Evolutionary conservation across 1,284 basidiomycete species (phyloP), one percentile per base, ranked within the genome.

Genomic region (Apiotrichum gracile): DNA sequence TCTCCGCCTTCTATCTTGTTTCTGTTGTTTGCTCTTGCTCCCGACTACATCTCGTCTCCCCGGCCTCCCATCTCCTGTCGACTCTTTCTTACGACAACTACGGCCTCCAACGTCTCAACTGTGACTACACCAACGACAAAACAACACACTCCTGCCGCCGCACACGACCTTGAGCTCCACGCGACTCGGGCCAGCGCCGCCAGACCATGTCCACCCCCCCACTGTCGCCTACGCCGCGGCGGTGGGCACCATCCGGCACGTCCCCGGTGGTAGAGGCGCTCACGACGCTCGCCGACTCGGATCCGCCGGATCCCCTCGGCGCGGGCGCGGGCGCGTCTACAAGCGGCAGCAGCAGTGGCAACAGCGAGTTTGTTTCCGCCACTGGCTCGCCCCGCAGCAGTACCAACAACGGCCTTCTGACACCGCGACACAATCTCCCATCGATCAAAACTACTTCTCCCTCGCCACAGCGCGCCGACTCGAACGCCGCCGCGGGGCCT

Each of bases 361-460:
- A 24, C 39, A 40, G 39, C 17, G 34, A 48, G 4, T 24, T 21
- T 38, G 37, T 10, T 16, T 10, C 8, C 29, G 29, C 8, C 29
- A 8, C 29, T 13, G 29, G 33, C 33, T 34, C 37, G 37, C 10
- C 6, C 10, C 37, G 4, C 41, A 29, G 61, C 25, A 55, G n/a
- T n/a, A n/a, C n/a, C n/a, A n/a, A n/a, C n/a, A n/a, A n/a, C 25
- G 24, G 61, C 29, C 55, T 55, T 44, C 63, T 51, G 39, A 55
- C 39, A 38, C 49, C 24, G 47, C 65, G 38, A 24, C 37, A 3
- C 40, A 47, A 4, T 8, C 21, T 52, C 22, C 47, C 56, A 44
- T 61, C 65, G 13, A 69, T 70, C 27, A 54, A 57, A 21, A 70
- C 68, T 7, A 69, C 63, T 21, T 70, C 70, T 9, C 67, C 70